phyloP scores from a whole-genome alignment of 345 rosid species.

The Stellera chamaejasme region DNA sequence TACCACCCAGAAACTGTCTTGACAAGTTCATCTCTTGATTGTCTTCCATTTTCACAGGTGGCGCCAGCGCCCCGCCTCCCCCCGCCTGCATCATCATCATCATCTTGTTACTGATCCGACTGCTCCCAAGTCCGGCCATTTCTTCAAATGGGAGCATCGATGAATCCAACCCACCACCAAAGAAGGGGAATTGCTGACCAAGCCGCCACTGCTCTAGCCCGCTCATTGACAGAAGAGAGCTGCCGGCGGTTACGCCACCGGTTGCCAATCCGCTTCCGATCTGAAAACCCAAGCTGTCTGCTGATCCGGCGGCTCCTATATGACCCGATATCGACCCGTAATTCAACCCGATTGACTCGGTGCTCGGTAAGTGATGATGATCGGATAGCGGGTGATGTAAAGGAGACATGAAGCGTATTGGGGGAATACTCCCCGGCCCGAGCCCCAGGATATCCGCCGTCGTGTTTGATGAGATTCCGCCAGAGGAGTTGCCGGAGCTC shows the following conservation, averaged over 20 bases:
- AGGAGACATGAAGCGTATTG: conserved; percentile 45
- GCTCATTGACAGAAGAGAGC: conserved; percentile 24
- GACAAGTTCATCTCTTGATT: conserved; percentile 33
- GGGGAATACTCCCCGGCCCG: conserved; percentile 29
- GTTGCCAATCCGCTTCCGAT: conserved; percentile 25
- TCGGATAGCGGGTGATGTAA: conserved; percentile 31
- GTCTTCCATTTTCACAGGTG: conserved; percentile 65
- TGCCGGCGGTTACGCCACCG: conserved; percentile 17
- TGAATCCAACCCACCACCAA: conserved; percentile 38
- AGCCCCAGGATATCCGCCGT: conserved; percentile 39
- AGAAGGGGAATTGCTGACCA: conserved; percentile 38
- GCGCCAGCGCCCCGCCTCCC: conserved; percentile 22
- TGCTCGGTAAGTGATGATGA: conserved; percentile 11
- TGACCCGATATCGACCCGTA: conserved; percentile 29
- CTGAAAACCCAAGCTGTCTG: conserved; percentile 32
- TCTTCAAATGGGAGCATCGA: conserved; percentile 39
- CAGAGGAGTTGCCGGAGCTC: conserved; percentile 27
- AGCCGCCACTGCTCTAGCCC: conserved; percentile 51
- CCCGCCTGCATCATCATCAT: conserved; percentile 22
- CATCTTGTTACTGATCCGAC: conserved; percentile 20
- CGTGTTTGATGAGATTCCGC: conserved; percentile 25
- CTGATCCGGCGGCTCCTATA: conserved; percentile 16
- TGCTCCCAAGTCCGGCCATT: conserved; percentile 22
- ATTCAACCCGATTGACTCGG: conserved; percentile 32
- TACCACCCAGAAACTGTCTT: conserved; percentile 39